A percentile compares a stretch with the other conserved stretches of the same genome.
Conservation (phyloP, 805 yeast genomes). For the Yamadazyma insecticola region DNA sequence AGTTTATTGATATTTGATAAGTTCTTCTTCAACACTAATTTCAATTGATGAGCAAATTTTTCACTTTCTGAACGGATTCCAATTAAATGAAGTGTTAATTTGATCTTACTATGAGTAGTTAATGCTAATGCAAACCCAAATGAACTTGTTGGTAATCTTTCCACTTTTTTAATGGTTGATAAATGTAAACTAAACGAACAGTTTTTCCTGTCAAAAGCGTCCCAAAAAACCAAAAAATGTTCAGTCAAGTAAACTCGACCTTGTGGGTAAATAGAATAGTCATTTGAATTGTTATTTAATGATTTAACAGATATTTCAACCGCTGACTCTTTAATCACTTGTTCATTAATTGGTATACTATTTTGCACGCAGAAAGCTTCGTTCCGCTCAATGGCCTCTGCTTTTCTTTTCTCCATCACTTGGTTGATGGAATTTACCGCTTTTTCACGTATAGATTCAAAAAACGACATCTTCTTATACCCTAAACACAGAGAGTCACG, state of each 20-base stretch:
- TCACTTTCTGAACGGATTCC: conserved; percentile 80
- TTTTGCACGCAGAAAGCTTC: conserved; percentile 66
- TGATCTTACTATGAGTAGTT: conserved; percentile 60
- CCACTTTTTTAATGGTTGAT: conserved; percentile 77
- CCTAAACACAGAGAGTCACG: too few species aligned
- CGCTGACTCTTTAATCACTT: conserved; percentile 57
- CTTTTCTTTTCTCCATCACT: conserved; percentile 38
- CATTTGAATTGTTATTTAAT: conserved; percentile 11
- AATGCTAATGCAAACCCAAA: conserved; percentile 77
- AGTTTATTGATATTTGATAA: conserved; percentile 57
- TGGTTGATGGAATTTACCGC: conserved; percentile 43
- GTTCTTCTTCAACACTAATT: conserved; percentile 57
- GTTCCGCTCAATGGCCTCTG: conserved; percentile 53
- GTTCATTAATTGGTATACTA: conserved; percentile 68
- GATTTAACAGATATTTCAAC: conserved; percentile 49
- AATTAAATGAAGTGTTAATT: conserved; percentile 64
- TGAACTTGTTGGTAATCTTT: conserved; percentile 71
- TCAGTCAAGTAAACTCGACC: conserved; percentile 68
- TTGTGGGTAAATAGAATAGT: conserved; percentile 36
- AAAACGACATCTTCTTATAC: conserved; percentile 52
- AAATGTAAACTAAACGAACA: conserved; percentile 71
- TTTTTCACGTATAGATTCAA: conserved; percentile 43
- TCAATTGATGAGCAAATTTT: conserved; percentile 66
- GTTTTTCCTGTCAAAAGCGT: conserved; percentile 60
- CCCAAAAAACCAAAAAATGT: conserved; percentile 71